These are phyloP conservation scores for Escovopsis sp. DNA, from an alignment of 2,329 filamentous ascomycete genomes.

Conservation along the genomic window DNA sequence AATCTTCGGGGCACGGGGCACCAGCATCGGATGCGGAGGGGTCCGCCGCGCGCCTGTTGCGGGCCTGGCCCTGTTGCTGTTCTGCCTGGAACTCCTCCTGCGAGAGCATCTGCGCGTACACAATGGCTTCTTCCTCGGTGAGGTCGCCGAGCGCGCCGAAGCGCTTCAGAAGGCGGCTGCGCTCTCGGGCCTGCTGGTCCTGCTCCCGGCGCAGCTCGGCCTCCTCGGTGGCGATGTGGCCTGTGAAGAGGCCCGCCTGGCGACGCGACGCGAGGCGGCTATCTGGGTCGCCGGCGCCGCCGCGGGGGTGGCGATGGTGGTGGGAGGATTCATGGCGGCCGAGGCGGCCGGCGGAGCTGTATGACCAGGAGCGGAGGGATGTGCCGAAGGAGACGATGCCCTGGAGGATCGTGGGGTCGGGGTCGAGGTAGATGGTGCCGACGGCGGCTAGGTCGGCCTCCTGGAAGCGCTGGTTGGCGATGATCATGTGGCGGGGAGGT, in stretches of 20 bases:
- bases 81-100: slow-evolving; percentile 43
- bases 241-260: slow-evolving; percentile 53
- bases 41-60: slow-evolving; percentile 34
- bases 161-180: slow-evolving; percentile 54
- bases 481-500: slow-evolving; percentile 55
- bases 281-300: slow-evolving; percentile 40
- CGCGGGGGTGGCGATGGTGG: slow-evolving; percentile 63
- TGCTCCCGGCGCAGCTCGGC: slow-evolving; percentile 64
- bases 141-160: slow-evolving; percentile 57
- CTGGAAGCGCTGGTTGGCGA: slow-evolving; percentile 40
- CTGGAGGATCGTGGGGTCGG: slow-evolving; percentile 70
- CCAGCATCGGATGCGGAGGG: slow-evolving; percentile 30
- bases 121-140: slow-evolving; percentile 49
- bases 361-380: slow-evolving; percentile 84
- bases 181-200: slow-evolving; percentile 48
- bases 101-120: slow-evolving; percentile 51
- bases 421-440: slow-evolving; percentile 72
- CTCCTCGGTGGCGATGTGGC: slow-evolving; percentile 77
- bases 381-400: slow-evolving; percentile 79
- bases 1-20: slow-evolving; percentile 17
- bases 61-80: no score
- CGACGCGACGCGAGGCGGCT: slow-evolving; percentile 34
- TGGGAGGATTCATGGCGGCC: slow-evolving; percentile 39
- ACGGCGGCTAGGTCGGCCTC: slow-evolving; percentile 68
- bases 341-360: slow-evolving; percentile 67